A percentile compares a stretch with the other conserved stretches of the same genome.
phyloP scores from a whole-genome alignment of 2,329 filamentous ascomycete species.

The Lachnellula occidentalis region DNA sequence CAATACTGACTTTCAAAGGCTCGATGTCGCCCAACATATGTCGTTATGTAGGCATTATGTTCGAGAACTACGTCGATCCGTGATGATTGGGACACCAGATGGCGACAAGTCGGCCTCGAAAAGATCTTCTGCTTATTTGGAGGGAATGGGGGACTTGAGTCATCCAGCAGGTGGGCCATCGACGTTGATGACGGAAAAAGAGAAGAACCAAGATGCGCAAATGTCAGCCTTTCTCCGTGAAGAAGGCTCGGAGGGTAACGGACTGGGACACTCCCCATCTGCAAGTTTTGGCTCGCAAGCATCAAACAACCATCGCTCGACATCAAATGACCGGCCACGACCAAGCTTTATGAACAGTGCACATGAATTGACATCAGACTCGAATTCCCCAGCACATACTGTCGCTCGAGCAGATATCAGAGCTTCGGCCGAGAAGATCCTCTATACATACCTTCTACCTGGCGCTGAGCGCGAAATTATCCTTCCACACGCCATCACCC shows the following conservation, averaged over 20 bases:
- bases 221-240: slow-evolving; percentile 85
- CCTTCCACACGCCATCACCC: slow-evolving; percentile 79
- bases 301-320: slow-evolving; percentile 34
- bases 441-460: slow-evolving; percentile 94
- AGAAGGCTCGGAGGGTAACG: slow-evolving; percentile 47
- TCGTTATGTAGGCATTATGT: slow-evolving; percentile 96
- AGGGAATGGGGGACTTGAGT: slow-evolving; percentile 63
- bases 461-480: slow-evolving; percentile 97
- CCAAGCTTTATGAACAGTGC: slow-evolving; percentile 57
- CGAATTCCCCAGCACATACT: slow-evolving; percentile 75
- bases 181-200: slow-evolving; percentile 62
- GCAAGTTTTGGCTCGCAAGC: slow-evolving; percentile 26
- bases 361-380: slow-evolving; percentile 62
- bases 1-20: slow-evolving; percentile 50
- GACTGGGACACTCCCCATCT: slow-evolving; percentile 51
- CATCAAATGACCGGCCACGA: slow-evolving; percentile 40
- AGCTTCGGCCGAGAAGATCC: slow-evolving; percentile 91
- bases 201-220: slow-evolving; percentile 77
- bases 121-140: slow-evolving; percentile 75
- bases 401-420: slow-evolving; percentile 87
- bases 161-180: slow-evolving; percentile 54
- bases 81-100: slow-evolving; percentile 89
- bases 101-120: slow-evolving; percentile 72
- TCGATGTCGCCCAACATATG: slow-evolving; percentile 99
- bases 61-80: slow-evolving; percentile 85